Base-by-base conservation (phyloP, 768 basidiomycete species). In the Tricholoma sp. region DNA sequence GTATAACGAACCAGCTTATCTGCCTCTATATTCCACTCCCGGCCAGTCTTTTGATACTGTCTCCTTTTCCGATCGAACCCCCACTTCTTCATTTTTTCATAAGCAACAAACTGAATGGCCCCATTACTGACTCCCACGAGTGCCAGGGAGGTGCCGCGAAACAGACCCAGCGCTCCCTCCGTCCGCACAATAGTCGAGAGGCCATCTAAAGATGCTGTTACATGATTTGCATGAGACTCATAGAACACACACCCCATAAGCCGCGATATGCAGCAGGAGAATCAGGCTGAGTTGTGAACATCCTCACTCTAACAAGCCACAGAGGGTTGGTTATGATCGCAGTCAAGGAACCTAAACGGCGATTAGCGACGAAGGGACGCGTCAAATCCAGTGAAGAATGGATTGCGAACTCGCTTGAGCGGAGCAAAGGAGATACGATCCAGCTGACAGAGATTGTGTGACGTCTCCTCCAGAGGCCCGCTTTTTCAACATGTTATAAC, bases 271-370 rank as follows among this genome's bases (percentile, higher is more conserved):
- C 85, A 2, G 69, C 75, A 8, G 89, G 84, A 41, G 86, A 82
- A 54, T 81, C 78, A 29, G 80, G 70, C 9, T 74, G 74, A 1
- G 94, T 88, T 1, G 94, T 93, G 67, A 97, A 99, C 86, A 98
- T 94, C 57, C 97, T 85, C 8, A 97, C 95, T 75, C 96, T 91
- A 54, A 98, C 89, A 12, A 98, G 89, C 96, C 96, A 98, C 63
- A 98, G 84, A 0, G 96, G 97, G 70, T 99, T 98, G 6, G 96
- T 99, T 67, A 97, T 80, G 65, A 98, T 75, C 0, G 97, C 94
- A 3, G 95, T 97, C 15, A 85, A 85, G 11, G 95, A 91, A 75
- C 96, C 96, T 98, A 63, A 37, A 36, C 60, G 53, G 69, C 4
- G 33, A 49, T 51, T 59, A 50, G 52, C 48, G 39, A 53, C 42